Evolutionary conservation across 2,329 filamentous ascomycete species (phyloP), one percentile per base, ranked within the genome.

Genomic region (Xylaria sp.): DNA sequence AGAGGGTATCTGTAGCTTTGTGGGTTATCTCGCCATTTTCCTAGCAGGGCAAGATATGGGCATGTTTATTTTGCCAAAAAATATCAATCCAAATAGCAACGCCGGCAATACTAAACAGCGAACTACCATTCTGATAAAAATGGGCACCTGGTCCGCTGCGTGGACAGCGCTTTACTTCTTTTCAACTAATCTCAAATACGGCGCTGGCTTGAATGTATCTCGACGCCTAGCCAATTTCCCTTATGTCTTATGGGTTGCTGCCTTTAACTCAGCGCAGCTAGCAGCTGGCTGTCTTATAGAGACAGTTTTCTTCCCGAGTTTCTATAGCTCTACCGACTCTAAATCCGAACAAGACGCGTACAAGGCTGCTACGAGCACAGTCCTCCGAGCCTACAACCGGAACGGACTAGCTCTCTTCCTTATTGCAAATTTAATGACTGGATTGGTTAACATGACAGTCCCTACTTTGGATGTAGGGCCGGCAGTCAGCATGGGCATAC

Each of bases 11-110:
- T 97, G 95, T 79, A 97, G 94, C 62, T 97, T 98, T 79, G 81
- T 93, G 58, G 96, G 96, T 4, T 99, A 99, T 78, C 86, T 99
- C 54, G 92, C 95, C 55, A 98, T 99, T 67, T 99, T 98, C 80
- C 88, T 99, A 47, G 90, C 93, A 0, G 96, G 96, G 3, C 93
- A 97, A 77, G 92, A 92, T 48, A 88, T 91, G 19, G 96, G 96
- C 58, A 90, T 94, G 80, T 88, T 90, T 69, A 87, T 96, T 67
- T 87, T 98, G 45, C 93, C 93, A 2, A 79, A 89, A 67, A 82
- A 79, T 77, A 77, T 85, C 74, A 81, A 77, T 70, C 75, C 80
- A 67, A 82, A 81, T 70, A 82, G 81, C 76, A 75, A 80, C 74
- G 74, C 81, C 68, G 77, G 81, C 71, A 78, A 81, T 64, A 76